Conservation (phyloP, 345 rosid genomes). For the Carallia pectinifolia region DNA sequence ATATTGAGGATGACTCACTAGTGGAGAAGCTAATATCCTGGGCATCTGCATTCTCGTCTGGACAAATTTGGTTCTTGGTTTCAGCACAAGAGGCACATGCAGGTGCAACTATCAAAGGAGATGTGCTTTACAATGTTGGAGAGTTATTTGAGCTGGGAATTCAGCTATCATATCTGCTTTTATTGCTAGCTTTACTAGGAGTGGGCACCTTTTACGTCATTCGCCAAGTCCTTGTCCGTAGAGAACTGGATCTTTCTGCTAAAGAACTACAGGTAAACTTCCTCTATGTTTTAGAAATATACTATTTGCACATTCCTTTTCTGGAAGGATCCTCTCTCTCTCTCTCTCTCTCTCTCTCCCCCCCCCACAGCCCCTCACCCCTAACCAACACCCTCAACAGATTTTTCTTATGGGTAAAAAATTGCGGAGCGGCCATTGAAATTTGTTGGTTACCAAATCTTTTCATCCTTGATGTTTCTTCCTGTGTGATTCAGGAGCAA, state of each 20-base stretch:
- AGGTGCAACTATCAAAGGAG: constrained; percentile 35
- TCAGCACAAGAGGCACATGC: constrained; percentile 67
- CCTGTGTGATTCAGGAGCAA: constrained; percentile 64
- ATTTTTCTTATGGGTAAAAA: too few relatives aligned
- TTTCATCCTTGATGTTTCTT: constrained; percentile 6
- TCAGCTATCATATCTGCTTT: constrained; percentile 82
- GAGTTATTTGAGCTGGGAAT: constrained; percentile 88
- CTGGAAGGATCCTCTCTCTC: not conserved
- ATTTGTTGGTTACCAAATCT: constrained; percentile 4
- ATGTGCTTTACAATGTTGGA: constrained; percentile 63
- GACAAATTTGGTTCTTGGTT: constrained; percentile 47
- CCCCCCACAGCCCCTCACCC: too few relatives aligned
- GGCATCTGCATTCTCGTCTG: constrained; percentile 43
- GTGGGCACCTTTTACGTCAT: constrained; percentile 86
- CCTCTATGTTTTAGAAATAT: not conserved
- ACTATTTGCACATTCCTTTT: not conserved
- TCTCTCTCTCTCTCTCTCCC: not conserved
- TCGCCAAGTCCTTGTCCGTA: constrained; percentile 90
- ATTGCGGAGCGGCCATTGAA: not conserved
- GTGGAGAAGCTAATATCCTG: constrained; percentile 41
- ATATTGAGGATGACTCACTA: constrained; percentile 26
- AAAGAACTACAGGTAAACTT: constrained; percentile 79
- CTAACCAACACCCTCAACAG: too few relatives aligned
- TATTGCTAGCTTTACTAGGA: constrained; percentile 79
- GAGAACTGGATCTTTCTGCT: constrained; percentile 98